Evolutionary conservation across 2,329 filamentous ascomycete species (phyloP), one percentile per base, ranked within the genome.

Genomic region (Nigrograna mackinnonii): DNA sequence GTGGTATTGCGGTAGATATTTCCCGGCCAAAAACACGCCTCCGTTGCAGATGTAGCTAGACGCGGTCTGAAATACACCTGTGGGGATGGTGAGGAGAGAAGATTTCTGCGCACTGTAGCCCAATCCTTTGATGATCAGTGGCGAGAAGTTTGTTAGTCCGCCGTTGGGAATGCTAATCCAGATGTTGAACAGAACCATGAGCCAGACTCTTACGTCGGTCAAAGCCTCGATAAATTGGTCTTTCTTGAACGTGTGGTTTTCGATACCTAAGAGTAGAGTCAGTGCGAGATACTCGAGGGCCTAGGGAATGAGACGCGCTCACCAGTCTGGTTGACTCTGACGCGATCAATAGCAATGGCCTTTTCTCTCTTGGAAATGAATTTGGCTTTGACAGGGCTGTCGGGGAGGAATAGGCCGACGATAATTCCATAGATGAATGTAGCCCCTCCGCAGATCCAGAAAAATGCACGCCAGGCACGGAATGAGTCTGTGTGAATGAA

Each of bases 211-310:
- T 60, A 64, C 47, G 75, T 75, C 6, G 40, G 44, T 35, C 35
- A 78, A 65, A 3, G 66, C 65, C 52, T 78, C 74, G n/a, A 63
- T 40, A 30, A 73, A 60, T 43, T 78, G 75, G 16, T 52, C 51
- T 43, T 77, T 76, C 61, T 55, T 55, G 17, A 76, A 71, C 9
- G 65, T 58, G 38, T 74, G 73, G 53, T 74, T 75, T 45, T 75
- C 72, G 17, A 76, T 72, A 14, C n/a, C n/a, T n/a, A n/a, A n/a
- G n/a, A n/a, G n/a, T n/a, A n/a, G n/a, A n/a, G n/a, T n/a, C n/a
- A n/a, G n/a, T n/a, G n/a, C n/a, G n/a, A n/a, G n/a, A n/a, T n/a
- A n/a, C n/a, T n/a, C n/a, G n/a, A n/a, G n/a, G n/a, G n/a, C n/a
- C n/a, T n/a, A n/a, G n/a, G n/a, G n/a, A n/a, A n/a, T n/a, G n/a